Conservation (phyloP, 495 filamentous ascomycete genomes). For the Letharia columbiana region DNA sequence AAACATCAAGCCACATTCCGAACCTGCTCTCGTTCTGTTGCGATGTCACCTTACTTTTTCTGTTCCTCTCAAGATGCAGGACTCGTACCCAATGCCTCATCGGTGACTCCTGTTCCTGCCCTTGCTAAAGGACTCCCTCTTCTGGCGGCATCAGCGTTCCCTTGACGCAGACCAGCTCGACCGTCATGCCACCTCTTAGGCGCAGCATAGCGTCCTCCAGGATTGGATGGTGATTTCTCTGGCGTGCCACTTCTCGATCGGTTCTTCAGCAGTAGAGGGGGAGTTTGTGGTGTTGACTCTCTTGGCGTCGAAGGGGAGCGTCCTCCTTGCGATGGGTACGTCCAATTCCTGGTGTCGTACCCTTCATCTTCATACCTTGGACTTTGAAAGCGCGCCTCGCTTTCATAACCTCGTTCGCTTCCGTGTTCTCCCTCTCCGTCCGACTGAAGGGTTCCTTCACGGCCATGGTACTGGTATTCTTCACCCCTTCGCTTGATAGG, state of each 20-base stretch:
- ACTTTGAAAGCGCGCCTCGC: conserved; percentile 1
- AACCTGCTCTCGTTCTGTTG: not conserved
- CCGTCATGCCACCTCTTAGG: conserved; percentile 10
- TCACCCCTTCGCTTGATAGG: conserved; percentile 56
- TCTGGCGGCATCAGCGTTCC: conserved; percentile 8
- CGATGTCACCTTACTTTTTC: not conserved
- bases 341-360: conserved; percentile 18
- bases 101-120: conserved; percentile 18
- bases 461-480: conserved; percentile 45
- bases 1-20: not conserved
- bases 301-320: conserved; percentile 7
- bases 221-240: conserved; percentile 26
- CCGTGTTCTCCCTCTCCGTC: not conserved
- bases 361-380: conserved; percentile 21
- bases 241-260: conserved; percentile 33
- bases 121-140: conserved; percentile 25
- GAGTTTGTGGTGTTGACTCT: conserved; percentile 14
- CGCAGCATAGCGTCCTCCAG: conserved; percentile 3
- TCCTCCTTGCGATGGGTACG: conserved; percentile 2
- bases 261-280: conserved; percentile 11
- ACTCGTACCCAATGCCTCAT: conserved; percentile 28
- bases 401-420: conserved; percentile 9
- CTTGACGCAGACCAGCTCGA: conserved; percentile 7
- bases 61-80: conserved; percentile 6
- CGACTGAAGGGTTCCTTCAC: conserved; percentile 16